Evolutionary conservation across 2,329 filamentous ascomycete genomes (phyloP).

Genomic region (Orbilia ellipsospora): DNA sequence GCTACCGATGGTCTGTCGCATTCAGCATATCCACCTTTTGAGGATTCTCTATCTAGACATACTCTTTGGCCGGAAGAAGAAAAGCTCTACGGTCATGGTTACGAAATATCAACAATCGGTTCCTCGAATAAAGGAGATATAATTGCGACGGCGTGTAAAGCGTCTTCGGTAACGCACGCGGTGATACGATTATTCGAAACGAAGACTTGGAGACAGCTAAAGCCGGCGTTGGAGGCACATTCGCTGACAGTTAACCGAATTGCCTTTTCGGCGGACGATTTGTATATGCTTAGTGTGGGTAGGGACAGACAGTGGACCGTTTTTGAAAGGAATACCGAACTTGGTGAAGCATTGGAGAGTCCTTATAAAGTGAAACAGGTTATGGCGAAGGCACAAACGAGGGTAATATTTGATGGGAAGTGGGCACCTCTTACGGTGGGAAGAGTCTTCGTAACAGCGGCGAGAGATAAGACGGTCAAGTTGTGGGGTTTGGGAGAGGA

Average conservation of each 20-base stretch:
- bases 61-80: constrained; percentile 96
- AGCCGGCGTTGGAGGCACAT: constrained; percentile 84
- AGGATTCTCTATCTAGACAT: constrained; percentile 88
- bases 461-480: constrained; percentile 85
- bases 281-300: constrained; percentile 84
- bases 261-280: constrained; percentile 80
- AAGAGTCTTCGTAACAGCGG: constrained; percentile 82
- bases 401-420: constrained; percentile 90
- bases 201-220: constrained; percentile 82
- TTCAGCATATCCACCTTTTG: constrained; percentile 76
- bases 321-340: constrained; percentile 67
- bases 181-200: constrained; percentile 94
- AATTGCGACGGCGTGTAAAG: constrained; percentile 91
- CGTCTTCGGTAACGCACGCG: constrained; percentile 91
- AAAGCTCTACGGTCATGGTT: constrained; percentile 97
- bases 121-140: constrained; percentile 78
- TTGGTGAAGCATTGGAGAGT: constrained; percentile 57
- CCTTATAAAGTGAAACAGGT: constrained; percentile 71
- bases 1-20: constrained; percentile 61
- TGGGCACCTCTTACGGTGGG: constrained; percentile 73
- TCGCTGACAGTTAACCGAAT: constrained; percentile 85
- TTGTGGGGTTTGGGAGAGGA: constrained; percentile 69
- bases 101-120: constrained; percentile 91
- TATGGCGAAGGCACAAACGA: constrained; percentile 85
- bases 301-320: constrained; percentile 91